Evolutionary conservation across 768 basidiomycete species (phyloP).

Genomic region (Lactarius akahatsu): DNA sequence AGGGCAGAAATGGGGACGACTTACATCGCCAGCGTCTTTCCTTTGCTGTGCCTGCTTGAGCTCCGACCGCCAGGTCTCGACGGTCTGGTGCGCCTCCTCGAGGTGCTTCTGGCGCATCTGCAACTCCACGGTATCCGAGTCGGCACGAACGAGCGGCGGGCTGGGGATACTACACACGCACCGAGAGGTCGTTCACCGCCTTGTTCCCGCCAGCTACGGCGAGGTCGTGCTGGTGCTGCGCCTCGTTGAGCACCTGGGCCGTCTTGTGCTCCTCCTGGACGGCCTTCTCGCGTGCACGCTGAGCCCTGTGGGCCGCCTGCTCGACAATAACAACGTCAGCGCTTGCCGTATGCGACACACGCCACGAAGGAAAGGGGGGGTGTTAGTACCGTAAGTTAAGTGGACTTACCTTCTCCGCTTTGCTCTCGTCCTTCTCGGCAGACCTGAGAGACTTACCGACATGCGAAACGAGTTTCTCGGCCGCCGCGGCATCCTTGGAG

Average conservation of each 20-base stretch:
- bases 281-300: slow-evolving; percentile 47
- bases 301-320: slow-evolving; percentile 48
- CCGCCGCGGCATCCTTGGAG: slow-evolving; percentile 50
- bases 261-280: slow-evolving; percentile 51
- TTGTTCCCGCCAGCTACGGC: slow-evolving; percentile 44
- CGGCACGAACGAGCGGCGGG: neutral
- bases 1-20: neutral
- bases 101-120: slow-evolving; percentile 35
- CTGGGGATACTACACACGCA: slow-evolving; percentile 28
- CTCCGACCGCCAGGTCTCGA: slow-evolving; percentile 31
- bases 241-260: slow-evolving; percentile 51
- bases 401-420: slow-evolving; percentile 48
- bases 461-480: slow-evolving; percentile 32
- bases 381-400: neutral
- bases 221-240: slow-evolving; percentile 51
- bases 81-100: slow-evolving; percentile 31
- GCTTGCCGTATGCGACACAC: neutral
- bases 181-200: slow-evolving; percentile 48
- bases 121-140: neutral
- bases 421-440: slow-evolving; percentile 52
- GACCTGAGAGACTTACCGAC: slow-evolving; percentile 47
- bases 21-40: slow-evolving; percentile 36
- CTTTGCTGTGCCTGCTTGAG: slow-evolving; percentile 33
- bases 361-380: neutral
- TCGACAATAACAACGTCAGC: neutral